Evolutionary conservation across 2,329 filamentous ascomycete genomes (phyloP), one percentile per base, ranked within the genome.

Genomic region (Alternaria ventricosa): DNA sequence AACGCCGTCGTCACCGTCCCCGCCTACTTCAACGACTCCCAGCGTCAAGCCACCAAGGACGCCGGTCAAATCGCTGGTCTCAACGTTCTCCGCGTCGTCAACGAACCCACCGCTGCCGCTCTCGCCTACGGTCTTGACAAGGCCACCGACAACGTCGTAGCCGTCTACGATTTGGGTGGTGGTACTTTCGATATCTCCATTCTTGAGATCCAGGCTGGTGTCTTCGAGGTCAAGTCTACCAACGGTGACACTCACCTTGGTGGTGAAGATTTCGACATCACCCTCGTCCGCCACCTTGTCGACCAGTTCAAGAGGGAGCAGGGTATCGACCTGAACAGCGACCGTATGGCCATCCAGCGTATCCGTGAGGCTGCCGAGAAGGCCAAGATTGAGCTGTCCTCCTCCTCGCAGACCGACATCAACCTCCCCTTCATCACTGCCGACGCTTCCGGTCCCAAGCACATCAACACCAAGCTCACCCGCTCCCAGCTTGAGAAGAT

Each of bases 141-240:
- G 88, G 92, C 96, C 82, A 88, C 89, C 68, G 94, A 97, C 85
- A 89, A 92, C 71, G 85, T 97, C 65, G 92, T 97, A 77, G 94
- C 94, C 75, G 94, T 98, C 81, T 98, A 97, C 87, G 94, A 98
- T 91, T 88, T 98, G 77, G 94, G 94, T 86, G 94, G 94, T 89
- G 94, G 94, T 89, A 98, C 94, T 75, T 98, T 98, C 84, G 95
- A 98, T 93, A 96, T 98, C 84, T 97, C 94, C 69, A 90, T 97
- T 67, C 91, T 98, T 15, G 94, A 97, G 85, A 97, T 98, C 80
- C 94, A 97, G 86, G 94, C 94, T 83, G 95, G 95, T 82, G 94
- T 98, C 60, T 98, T 98, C 82, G 95, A 97, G 87, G 95, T 98
- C 83, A 97, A 97, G 89, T 97, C 95, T 18, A 98, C 95, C 86